Base-by-base conservation (phyloP, 148 eudicot species). In the Beta vulgaris region DNA sequence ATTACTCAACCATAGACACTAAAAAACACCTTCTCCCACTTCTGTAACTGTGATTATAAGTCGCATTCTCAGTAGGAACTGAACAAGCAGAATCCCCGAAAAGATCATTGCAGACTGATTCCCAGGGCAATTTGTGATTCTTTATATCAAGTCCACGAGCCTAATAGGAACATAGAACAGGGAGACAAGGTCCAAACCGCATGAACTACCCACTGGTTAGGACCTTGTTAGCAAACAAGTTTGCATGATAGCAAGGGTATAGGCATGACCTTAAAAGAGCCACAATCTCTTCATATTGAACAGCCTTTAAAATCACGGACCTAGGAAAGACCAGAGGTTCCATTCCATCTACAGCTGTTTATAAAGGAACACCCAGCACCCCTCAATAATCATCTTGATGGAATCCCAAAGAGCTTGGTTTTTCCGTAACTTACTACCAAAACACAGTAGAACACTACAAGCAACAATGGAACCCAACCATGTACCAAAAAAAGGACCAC, bases 381-480 rank as follows among this genome's bases (percentile, higher is more conserved):
- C 35, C 57, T 77, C 69, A 76, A 60, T 11, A 62, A 21, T 60
- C 68, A 61, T 63, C 46, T 76, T 66, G 76, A 76, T 32, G 39
- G 18, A 74, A 57, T 68, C 75, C 81, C 74, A 84, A 74, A 54
- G 82, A 75, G 77, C 79, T 60, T 75, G 71, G 60, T 9, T 60
- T 36, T 69, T 46, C 9, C 44, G 76, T 28, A 68, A 77, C 61
- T 71, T 59, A 74, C 23, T 48, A 66, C 61, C 81, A 66, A 25
- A 61, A 78, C 72, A 78, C 25, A 71, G 69, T 29, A 78, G 79
- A 36, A 75, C 84, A 76, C 57, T 40, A 66, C 53, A 74, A 83
- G 76, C 83, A 80, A 64, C 76, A 62, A 77, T 21, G 75, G 79
- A 81, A 78, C 77, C 80, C 75, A 73, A 76, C 59, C 80, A 83